Conservation (phyloP, 164 flowering plant species). For the Dillenia suffruticosa region DNA sequence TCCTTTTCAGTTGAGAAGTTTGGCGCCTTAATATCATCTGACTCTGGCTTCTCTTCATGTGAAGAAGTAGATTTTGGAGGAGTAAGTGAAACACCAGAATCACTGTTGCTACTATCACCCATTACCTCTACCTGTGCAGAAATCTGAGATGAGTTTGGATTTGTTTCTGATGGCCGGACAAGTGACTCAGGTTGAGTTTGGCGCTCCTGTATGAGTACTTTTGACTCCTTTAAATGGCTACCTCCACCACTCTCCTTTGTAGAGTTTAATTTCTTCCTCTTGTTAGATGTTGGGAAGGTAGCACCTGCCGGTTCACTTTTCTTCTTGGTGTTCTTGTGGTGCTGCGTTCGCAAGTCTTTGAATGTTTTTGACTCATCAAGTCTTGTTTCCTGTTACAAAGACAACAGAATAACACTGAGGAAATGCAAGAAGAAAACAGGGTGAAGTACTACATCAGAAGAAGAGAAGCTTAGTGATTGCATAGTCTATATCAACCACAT, state of each 20-base stretch:
- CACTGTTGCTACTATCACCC: too few species aligned
- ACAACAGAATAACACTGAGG: not conserved
- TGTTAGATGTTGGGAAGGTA: slow-evolving; percentile 10
- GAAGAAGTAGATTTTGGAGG: too few species aligned
- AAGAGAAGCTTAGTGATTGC: too few species aligned
- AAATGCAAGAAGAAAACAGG: not conserved
- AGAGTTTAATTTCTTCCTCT: slow-evolving; percentile 25
- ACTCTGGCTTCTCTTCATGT: too few species aligned
- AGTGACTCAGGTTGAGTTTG: slow-evolving; percentile 1
- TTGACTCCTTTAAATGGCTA: slow-evolving; percentile 10
- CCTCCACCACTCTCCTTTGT: slow-evolving; percentile 15
- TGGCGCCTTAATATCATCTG: too few species aligned
- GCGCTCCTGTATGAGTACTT: slow-evolving; percentile 6
- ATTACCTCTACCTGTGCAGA: too few species aligned
- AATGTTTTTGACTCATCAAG: slow-evolving; percentile 8
- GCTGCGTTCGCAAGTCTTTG: slow-evolving; percentile 4
- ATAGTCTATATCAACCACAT: not conserved
- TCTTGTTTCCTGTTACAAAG: slow-evolving; percentile 17
- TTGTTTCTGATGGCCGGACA: too few species aligned
- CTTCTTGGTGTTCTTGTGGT: slow-evolving; percentile 18
- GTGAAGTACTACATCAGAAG: too few species aligned
- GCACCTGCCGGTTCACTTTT: slow-evolving; percentile 1
- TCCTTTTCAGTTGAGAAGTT: too few species aligned
- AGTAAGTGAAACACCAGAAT: too few species aligned
- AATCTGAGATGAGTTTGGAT: too few species aligned